phyloP scores from a whole-genome alignment of 176 grass and related monocot species.

The Avena eriantha region DNA sequence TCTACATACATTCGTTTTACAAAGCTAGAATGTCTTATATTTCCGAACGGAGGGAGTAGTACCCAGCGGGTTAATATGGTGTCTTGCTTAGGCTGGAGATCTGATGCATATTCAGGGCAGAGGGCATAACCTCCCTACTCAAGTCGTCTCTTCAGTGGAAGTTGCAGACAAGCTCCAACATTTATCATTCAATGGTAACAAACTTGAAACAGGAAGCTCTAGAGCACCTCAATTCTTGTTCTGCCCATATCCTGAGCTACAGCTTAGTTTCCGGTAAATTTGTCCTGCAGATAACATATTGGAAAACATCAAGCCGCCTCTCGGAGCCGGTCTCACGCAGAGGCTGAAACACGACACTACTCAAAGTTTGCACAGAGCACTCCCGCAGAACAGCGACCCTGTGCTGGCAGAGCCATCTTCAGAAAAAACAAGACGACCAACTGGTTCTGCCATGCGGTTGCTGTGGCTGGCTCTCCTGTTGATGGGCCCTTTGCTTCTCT shows the following conservation, averaged over 20 bases:
- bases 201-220: neutral
- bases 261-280: constrained; percentile 9
- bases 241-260: neutral
- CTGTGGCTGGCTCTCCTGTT: neutral
- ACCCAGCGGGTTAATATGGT: constrained; percentile 9
- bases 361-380: neutral
- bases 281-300: constrained; percentile 32
- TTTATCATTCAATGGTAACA: constrained; percentile 37
- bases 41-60: too few species aligned
- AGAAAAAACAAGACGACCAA: neutral
- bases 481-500: constrained; percentile 26
- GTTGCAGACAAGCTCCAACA: constrained; percentile 28
- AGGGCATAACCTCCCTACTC: constrained; percentile 15
- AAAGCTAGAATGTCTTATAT: too few species aligned
- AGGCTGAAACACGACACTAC: constrained; percentile 11
- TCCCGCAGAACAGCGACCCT: neutral
- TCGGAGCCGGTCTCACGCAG: constrained; percentile 28
- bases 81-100: constrained; percentile 45
- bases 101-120: constrained; percentile 27
- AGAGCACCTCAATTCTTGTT: too few species aligned
- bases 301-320: neutral
- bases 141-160: constrained; percentile 25
- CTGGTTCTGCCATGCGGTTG: neutral
- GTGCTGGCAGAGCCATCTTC: neutral
- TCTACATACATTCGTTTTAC: too few species aligned